phyloP scores from a whole-genome alignment of 129 eudicot species.

The Heracleum sosnowskyi region DNA sequence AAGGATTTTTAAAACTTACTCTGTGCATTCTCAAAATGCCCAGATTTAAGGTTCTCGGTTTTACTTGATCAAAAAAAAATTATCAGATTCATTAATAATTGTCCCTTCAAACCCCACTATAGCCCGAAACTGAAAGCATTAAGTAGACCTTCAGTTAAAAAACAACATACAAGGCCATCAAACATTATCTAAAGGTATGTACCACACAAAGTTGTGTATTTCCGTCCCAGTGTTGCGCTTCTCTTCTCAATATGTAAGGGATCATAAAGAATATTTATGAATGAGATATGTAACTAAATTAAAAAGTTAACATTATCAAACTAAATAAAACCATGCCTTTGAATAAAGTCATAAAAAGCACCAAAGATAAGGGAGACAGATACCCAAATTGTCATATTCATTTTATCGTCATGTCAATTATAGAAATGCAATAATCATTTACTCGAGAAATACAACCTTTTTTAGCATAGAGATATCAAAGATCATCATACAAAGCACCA shows the following conservation, averaged over 20 bases:
- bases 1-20: neutral
- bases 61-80: neutral
- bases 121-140: too few species aligned
- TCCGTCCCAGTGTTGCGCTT: neutral
- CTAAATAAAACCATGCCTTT: neutral
- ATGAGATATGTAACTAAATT: neutral
- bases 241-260: neutral
- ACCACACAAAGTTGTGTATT: neutral
- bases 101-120: too few species aligned
- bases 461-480: neutral
- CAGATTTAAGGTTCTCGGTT: neutral
- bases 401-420: neutral
- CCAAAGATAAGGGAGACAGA: neutral
- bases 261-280: neutral
- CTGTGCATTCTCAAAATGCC: neutral
- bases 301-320: neutral
- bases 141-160: too few species aligned
- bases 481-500: constrained; percentile 3
- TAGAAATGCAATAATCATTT: neutral
- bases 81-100: too few species aligned
- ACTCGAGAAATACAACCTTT: neutral
- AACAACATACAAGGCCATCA: neutral
- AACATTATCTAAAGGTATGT: neutral
- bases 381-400: neutral
- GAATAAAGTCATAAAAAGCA: neutral